Percentiles rank a stretch among this genome's conserved stretches.
Evolutionary conservation across 2,329 filamentous ascomycete genomes (phyloP).

Genomic region (Didymella keratinophila): DNA sequence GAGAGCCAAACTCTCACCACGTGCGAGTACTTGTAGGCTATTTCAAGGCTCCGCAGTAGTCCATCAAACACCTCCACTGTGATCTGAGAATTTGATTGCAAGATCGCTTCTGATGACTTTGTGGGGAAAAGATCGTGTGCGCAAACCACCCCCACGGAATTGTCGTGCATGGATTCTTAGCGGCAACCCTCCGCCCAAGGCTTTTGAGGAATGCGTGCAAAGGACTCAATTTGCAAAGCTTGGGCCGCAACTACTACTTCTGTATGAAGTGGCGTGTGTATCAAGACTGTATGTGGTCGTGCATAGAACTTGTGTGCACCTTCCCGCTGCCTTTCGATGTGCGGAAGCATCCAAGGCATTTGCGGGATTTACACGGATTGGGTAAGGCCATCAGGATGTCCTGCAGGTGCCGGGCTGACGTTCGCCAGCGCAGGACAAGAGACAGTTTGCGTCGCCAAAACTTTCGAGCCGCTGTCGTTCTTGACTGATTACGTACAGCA

Average conservation of each 20-base stretch:
- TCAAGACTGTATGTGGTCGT: not conserved
- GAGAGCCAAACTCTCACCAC: not conserved
- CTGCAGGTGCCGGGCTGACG: constrained; percentile 15
- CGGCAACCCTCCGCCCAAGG: constrained; percentile 23
- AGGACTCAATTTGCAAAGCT: not conserved
- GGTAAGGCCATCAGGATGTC: constrained; percentile 18
- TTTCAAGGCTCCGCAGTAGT: not conserved
- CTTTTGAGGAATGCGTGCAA: constrained; percentile 2
- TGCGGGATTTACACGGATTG: constrained; percentile 33
- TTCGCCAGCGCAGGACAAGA: constrained; percentile 16
- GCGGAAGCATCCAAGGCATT: constrained; percentile 6
- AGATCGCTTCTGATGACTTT: not conserved
- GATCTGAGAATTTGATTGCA: not conserved
- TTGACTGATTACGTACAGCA: not conserved
- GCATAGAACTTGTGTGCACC: constrained; percentile 4
- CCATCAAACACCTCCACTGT: not conserved
- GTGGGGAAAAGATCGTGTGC: constrained; percentile 18
- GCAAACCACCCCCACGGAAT: constrained; percentile 4
- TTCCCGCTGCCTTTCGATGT: constrained; percentile 9
- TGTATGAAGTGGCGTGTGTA: not conserved
- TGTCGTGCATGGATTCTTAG: constrained; percentile 24
- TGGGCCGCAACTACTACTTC: not conserved
- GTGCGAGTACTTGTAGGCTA: not conserved
- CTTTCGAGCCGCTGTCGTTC: constrained; percentile 6
- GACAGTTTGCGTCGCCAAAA: constrained; percentile 18